These are phyloP conservation scores for Fomitopsis palustris DNA, from an alignment of 1,284 basidiomycete genomes.

Conservation along the genomic window DNA sequence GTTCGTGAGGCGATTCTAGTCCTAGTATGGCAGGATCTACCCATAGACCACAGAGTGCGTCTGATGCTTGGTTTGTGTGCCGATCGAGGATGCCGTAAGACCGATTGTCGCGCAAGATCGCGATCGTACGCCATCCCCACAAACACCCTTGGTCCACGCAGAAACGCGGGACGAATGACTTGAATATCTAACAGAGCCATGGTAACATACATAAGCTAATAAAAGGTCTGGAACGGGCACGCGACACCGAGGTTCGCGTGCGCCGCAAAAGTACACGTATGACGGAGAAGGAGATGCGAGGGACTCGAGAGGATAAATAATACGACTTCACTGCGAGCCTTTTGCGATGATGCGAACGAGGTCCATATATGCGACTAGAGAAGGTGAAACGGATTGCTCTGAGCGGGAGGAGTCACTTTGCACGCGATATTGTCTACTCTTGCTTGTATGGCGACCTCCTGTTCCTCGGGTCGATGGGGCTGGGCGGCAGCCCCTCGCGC, in stretches of 20 bases:
- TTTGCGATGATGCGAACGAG: background rate
- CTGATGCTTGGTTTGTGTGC: background rate
- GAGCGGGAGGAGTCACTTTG: background rate
- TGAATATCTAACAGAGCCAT: background rate
- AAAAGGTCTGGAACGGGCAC: background rate
- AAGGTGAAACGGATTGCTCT: background rate
- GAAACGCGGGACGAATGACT: background rate
- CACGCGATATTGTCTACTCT: background rate
- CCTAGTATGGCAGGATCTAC: background rate
- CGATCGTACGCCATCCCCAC: conserved; percentile 3
- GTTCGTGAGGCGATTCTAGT: too few relatives aligned
- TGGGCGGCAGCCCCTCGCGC: conserved; percentile 2
- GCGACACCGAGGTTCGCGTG: background rate
- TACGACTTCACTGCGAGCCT: background rate
- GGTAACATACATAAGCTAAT: background rate
- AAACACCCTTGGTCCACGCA: background rate
- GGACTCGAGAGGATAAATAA: background rate
- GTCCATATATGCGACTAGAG: background rate
- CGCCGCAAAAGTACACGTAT: conserved; percentile 1
- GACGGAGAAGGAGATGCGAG: background rate
- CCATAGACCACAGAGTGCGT: background rate
- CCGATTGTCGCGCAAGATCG: conserved; percentile 8
- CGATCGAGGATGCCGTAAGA: conserved; percentile 6
- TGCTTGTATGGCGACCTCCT: conserved; percentile 14
- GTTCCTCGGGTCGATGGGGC: conserved; percentile 5